These are phyloP conservation scores for Orychophragmus violaceus DNA, from an alignment of 345 rosid species.

Conservation along the genomic window DNA sequence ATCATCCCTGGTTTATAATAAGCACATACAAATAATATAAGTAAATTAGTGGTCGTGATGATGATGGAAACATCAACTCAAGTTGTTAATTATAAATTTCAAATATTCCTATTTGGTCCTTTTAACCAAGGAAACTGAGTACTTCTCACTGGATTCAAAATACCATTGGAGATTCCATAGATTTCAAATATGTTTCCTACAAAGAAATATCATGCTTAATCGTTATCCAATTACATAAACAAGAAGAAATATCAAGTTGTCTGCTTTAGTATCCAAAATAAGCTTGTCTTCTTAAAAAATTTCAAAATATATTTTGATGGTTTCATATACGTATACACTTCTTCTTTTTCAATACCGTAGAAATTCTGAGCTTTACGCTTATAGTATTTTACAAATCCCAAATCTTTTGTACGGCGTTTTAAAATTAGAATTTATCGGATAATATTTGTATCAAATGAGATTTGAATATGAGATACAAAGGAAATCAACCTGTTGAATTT, in stretches of 20 bases:
- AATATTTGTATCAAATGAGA: no score
- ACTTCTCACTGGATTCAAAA: not conserved
- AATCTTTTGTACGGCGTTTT: no score
- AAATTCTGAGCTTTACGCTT: no score
- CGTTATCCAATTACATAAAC: not conserved
- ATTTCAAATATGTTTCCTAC: not conserved
- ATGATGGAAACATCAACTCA: slow-evolving; percentile 28
- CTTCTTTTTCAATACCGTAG: no score
- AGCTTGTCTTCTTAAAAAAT: not conserved
- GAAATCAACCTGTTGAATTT: no score
- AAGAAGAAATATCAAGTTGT: not conserved
- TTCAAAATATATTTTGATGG: not conserved
- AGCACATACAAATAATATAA: slow-evolving; percentile 13
- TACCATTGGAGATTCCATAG: slow-evolving; percentile 17
- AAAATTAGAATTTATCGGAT: no score
- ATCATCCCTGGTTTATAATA: not conserved
- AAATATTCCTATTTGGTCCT: not conserved
- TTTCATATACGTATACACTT: no score
- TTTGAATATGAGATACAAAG: no score
- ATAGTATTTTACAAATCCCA: no score
- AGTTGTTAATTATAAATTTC: slow-evolving; percentile 6
- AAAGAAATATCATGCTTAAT: not conserved
- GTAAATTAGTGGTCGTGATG: slow-evolving; percentile 20
- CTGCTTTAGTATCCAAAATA: not conserved
- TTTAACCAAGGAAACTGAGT: slow-evolving; percentile 6